Conservation (phyloP, 768 basidiomycete genomes). For the Peribolospora baueri region DNA sequence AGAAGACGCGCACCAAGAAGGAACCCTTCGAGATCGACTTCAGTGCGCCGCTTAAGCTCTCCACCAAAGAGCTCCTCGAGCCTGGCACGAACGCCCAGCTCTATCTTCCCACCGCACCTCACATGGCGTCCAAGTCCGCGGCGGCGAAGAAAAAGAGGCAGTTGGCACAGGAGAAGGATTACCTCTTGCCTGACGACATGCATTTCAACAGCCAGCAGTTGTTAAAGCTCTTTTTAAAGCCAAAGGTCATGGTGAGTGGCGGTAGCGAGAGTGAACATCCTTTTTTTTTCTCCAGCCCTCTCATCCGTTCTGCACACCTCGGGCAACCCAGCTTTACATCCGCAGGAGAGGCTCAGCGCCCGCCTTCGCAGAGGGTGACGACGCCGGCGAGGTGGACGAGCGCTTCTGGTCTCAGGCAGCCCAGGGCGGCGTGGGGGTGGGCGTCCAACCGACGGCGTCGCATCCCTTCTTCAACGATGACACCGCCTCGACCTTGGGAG, state of each 20-base stretch:
- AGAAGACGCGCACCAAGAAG: constrained; percentile 39
- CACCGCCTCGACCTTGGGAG: not conserved
- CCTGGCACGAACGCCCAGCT: constrained; percentile 42
- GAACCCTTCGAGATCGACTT: constrained; percentile 68
- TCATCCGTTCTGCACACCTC: not conserved
- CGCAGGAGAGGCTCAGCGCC: constrained; percentile 36
- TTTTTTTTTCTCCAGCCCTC: not conserved
- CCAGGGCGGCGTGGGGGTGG: constrained; percentile 40
- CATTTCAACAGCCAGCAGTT: constrained; percentile 81
- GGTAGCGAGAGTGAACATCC: too few species aligned
- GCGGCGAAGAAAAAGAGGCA: constrained; percentile 25
- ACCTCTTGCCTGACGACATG: constrained; percentile 83
- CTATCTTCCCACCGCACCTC: constrained; percentile 17
- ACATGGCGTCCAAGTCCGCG: constrained; percentile 10
- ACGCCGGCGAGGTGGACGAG: constrained; percentile 41
- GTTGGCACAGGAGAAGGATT: constrained; percentile 41
- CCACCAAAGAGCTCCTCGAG: constrained; percentile 49
- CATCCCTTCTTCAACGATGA: not conserved
- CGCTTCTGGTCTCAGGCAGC: constrained; percentile 94
- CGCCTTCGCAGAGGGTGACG: not conserved
- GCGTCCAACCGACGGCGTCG: constrained; percentile 34
- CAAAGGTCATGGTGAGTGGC: constrained; percentile 60
- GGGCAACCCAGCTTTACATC: constrained; percentile 51
- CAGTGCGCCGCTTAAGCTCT: constrained; percentile 32
- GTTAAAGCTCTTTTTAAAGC: constrained; percentile 80